Base-by-base conservation (phyloP, 2,329 filamentous ascomycete species). In the Ophiostoma piceae region DNA sequence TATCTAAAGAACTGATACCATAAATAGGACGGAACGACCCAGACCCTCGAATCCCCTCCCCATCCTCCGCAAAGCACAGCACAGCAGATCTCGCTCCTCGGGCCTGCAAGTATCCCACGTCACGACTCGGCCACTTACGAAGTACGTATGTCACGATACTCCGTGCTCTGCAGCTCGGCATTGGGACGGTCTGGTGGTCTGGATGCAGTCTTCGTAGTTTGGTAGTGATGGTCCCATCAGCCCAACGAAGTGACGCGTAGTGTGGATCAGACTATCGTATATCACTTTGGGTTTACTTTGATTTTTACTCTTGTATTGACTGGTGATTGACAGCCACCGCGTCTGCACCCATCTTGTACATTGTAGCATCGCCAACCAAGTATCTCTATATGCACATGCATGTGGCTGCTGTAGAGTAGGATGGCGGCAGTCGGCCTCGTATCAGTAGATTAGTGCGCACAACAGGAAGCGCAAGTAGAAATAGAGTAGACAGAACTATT, bases 171-270 rank as follows among this genome's bases (percentile, higher is more conserved):
- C 16, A 8, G 16, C 7, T 47, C 16, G 43, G 43, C 1, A n/a
- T 7, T 47, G 43, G 14, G 43, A 47, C 19, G 43, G 43, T 19
- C 3, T 43, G 12, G 26, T 29, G 41, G 5, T 43, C 16, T 12
- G 12, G 16, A n/a, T 47, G 6, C 16, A 47, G 43, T 19, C n/a
- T 47, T 8, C n/a, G n/a, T 29, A 14, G 8, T 41, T 41, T 41
- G 11, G 39, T 41, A 51, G 39, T 41, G 39, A 41, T 41, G 11
- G 39, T 41, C 47, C 51, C n/a, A 26, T 57, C n/a, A 57, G 22
- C 51, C 51, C 51, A 57, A 57, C n/a, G 51, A 26, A 57, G 51
- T 57, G 51, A 57, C 51, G 51, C 51, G 51, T 57, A 57, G 51
- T 57, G 51, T 29, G 11, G 51, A 57, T 57, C 51, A 22, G 51